phyloP scores from a whole-genome alignment of 805 yeast genomes.

The Myxozyma monticola region DNA sequence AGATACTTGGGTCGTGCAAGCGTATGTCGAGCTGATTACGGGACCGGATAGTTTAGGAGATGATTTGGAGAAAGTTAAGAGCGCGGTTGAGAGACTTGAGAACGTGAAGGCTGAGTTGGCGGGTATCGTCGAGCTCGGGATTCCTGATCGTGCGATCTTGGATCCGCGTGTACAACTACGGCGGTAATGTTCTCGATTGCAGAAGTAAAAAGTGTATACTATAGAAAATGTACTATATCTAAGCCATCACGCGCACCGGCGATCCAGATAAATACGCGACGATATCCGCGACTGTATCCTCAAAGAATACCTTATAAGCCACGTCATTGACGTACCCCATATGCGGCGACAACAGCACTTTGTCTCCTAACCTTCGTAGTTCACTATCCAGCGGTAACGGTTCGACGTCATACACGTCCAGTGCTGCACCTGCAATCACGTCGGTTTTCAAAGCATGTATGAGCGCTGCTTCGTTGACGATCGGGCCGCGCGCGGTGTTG shows the following conservation, averaged over 20 bases:
- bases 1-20: conserved; percentile 26
- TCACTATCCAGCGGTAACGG: conserved; percentile 30
- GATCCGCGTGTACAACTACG: conserved; percentile 29
- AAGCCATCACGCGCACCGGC: conserved; percentile 9
- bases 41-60: conserved; percentile 18
- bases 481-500: conserved; percentile 33
- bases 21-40: conserved; percentile 22
- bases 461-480: conserved; percentile 31
- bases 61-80: conserved; percentile 18
- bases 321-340: conserved; percentile 27
- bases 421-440: conserved; percentile 32
- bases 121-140: conserved; percentile 20
- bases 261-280: conserved; percentile 5
- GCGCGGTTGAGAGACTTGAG: conserved; percentile 22
- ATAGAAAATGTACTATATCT: background rate
- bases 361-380: conserved; percentile 22
- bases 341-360: conserved; percentile 32
- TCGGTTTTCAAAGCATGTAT: conserved; percentile 20
- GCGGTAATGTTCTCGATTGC: conserved; percentile 3
- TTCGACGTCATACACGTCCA: conserved; percentile 32
- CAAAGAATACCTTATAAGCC: conserved; percentile 13
- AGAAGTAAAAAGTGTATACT: background rate
- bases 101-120: conserved; percentile 17
- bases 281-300: conserved; percentile 25
- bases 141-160: conserved; percentile 27